Evolutionary conservation across 2,329 filamentous ascomycete genomes (phyloP).

Genomic region (Colletotrichum eremochloae): DNA sequence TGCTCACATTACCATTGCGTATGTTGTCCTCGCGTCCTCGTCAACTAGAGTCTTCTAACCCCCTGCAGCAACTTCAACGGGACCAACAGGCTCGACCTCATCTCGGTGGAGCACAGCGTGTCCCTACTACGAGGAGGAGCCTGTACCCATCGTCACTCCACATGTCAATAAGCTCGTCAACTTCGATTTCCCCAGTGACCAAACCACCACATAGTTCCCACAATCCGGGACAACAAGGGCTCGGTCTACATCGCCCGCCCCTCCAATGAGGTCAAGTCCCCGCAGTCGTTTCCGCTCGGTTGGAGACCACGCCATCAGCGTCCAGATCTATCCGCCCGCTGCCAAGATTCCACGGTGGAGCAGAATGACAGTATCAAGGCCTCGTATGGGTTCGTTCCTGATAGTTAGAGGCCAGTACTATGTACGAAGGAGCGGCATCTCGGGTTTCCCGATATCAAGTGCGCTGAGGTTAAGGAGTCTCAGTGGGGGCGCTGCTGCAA

Average conservation of each 20-base stretch:
- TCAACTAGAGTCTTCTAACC: background rate
- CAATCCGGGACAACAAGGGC: conserved; percentile 10
- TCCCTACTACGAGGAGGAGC: conserved; percentile 8
- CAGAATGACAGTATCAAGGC: conserved; percentile 8
- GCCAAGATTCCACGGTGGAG: background rate
- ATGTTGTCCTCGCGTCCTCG: background rate
- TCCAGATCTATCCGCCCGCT: background rate
- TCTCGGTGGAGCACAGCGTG: conserved; percentile 45
- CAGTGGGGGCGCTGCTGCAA: conserved; percentile 2
- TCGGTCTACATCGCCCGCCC: conserved; percentile 5
- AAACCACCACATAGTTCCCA: conserved; percentile 12
- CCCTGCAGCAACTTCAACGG: conserved; percentile 44
- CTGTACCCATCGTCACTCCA: conserved; percentile 40
- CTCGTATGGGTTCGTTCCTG: background rate
- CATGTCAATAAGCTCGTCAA: conserved; percentile 39
- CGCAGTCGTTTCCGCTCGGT: conserved; percentile 5
- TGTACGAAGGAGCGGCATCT: too few species aligned
- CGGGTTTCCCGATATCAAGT: conserved; percentile 1
- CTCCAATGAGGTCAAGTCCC: background rate
- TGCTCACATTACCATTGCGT: conserved; percentile 2
- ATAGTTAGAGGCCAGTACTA: too few species aligned
- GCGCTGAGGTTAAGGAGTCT: conserved; percentile 7
- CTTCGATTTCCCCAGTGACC: conserved; percentile 3
- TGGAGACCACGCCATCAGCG: background rate
- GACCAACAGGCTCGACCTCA: conserved; percentile 41